A percentile compares a stretch with the other conserved stretches of the same genome.
Conservation (phyloP, 1,284 basidiomycete genomes). For the Marasmius sp. region DNA sequence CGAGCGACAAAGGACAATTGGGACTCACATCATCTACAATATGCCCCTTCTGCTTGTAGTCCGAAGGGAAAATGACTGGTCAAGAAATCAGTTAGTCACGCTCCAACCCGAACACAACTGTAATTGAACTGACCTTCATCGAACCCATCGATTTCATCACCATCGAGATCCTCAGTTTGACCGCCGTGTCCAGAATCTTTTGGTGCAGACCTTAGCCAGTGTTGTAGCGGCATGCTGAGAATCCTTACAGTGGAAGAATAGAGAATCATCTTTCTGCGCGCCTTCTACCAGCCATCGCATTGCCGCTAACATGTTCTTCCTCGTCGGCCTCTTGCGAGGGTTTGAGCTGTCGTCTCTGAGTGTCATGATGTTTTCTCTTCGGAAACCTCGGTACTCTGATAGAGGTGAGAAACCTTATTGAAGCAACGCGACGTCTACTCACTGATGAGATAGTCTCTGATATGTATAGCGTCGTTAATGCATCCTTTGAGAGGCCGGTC, state of each 20-base stretch:
- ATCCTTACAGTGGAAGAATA: conserved; percentile 83
- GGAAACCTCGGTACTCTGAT: conserved; percentile 63
- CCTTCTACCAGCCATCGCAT: conserved; percentile 87
- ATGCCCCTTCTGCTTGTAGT: conserved; percentile 66
- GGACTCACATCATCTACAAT: conserved; percentile 76
- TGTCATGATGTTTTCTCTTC: conserved; percentile 71
- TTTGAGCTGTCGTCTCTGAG: conserved; percentile 73
- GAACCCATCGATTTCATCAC: conserved; percentile 66
- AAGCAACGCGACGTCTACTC: conserved; percentile 22
- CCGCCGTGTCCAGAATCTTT: conserved; percentile 84
- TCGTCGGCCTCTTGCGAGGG: conserved; percentile 67
- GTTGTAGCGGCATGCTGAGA: neutral
- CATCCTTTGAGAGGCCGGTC: conserved; percentile 60
- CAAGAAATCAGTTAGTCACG: neutral
- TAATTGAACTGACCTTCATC: conserved; percentile 57
- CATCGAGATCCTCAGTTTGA: conserved; percentile 69
- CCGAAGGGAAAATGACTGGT: conserved; percentile 71
- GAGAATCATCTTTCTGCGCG: conserved; percentile 75
- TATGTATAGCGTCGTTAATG: conserved; percentile 79
- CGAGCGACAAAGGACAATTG: neutral
- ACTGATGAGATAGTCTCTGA: conserved; percentile 73
- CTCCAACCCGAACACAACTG: neutral
- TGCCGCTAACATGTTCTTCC: conserved; percentile 76
- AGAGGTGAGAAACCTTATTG: neutral
- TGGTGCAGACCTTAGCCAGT: neutral